phyloP scores from a whole-genome alignment of 768 basidiomycete species.

The Suillus paluster region DNA sequence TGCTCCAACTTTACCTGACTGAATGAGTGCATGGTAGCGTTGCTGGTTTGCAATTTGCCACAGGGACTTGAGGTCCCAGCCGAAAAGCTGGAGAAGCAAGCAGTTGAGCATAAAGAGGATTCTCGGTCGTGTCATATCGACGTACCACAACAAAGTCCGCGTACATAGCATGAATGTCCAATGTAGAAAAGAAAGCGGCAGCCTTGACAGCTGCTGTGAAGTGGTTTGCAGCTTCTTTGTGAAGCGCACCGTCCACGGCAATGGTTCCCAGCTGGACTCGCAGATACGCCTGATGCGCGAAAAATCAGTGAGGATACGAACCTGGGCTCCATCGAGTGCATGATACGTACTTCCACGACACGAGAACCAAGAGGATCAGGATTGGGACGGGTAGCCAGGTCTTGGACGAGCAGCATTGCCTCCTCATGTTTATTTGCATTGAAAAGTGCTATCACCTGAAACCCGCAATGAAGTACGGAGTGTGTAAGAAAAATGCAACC shows the following conservation, averaged over 20 bases:
- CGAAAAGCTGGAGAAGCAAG: too few relatives aligned
- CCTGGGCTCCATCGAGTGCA: neutral
- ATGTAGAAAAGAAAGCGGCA: too few relatives aligned
- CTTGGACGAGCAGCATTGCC: neutral
- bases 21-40: too few relatives aligned
- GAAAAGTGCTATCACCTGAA: neutral
- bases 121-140: too few relatives aligned
- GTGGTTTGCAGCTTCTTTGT: neutral
- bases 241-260: neutral
- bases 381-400: neutral
- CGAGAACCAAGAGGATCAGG: neutral
- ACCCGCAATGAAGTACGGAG: neutral
- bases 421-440: neutral
- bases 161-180: too few relatives aligned
- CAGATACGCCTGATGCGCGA: neutral
- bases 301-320: neutral
- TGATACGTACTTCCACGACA: neutral
- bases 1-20: too few relatives aligned
- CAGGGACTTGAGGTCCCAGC: too few relatives aligned
- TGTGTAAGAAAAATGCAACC: neutral
- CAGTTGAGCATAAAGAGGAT: too few relatives aligned
- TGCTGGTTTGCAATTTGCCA: too few relatives aligned
- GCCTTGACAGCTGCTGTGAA: neutral
- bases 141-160: too few relatives aligned
- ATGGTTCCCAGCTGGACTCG: neutral